phyloP scores from a whole-genome alignment of 768 basidiomycete genomes.

The Tubosaeta sp. region DNA sequence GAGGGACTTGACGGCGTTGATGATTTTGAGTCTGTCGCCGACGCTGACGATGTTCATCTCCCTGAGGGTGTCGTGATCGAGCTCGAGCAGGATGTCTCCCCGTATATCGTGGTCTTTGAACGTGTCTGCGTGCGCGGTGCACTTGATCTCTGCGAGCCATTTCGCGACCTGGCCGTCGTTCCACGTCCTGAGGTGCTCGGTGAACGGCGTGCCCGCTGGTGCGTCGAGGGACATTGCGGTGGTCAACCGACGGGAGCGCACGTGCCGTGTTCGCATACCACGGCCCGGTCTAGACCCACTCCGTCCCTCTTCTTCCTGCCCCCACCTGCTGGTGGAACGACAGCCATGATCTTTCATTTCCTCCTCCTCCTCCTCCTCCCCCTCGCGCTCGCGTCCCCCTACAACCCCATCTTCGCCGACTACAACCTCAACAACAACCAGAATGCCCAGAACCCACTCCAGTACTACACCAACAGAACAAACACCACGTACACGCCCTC shows the following conservation, averaged over 20 bases:
- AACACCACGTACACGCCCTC: conserved; percentile 72
- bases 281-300: conserved; percentile 25
- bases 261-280: conserved; percentile 3
- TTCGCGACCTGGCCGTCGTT: conserved; percentile 61
- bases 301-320: background rate
- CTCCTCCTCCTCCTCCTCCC: conserved; percentile 26
- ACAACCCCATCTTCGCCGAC: conserved; percentile 56
- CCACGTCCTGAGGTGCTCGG: conserved; percentile 70
- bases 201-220: conserved; percentile 53
- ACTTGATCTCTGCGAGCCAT: conserved; percentile 80
- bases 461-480: conserved; percentile 60
- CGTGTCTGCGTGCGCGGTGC: conserved; percentile 56
- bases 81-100: conserved; percentile 85
- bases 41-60: conserved; percentile 90
- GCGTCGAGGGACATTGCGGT: conserved; percentile 44
- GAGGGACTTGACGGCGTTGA: conserved; percentile 79
- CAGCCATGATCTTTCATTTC: background rate
- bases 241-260: background rate
- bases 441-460: conserved; percentile 58
- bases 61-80: conserved; percentile 81
- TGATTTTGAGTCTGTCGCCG: conserved; percentile 85
- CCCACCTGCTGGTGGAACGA: conserved; percentile 1
- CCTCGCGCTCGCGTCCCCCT: conserved; percentile 58
- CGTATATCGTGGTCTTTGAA: conserved; percentile 89
- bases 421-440: conserved; percentile 82